Conservation (phyloP, 176 grass and related monocot genomes). For the Avena sativa region DNA sequence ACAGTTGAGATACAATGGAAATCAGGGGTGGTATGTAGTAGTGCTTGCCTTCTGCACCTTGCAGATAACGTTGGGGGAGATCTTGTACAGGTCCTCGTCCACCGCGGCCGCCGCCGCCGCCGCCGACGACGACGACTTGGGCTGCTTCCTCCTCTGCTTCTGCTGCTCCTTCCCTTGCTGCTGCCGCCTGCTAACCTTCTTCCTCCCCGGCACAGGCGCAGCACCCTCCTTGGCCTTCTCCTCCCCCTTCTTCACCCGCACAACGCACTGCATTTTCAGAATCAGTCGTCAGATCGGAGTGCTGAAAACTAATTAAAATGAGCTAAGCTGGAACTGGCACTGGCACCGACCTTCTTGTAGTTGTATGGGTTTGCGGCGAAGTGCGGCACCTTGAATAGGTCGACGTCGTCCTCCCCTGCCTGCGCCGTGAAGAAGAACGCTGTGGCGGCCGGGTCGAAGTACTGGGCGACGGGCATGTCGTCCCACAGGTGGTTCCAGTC, state of each 20-base stretch:
- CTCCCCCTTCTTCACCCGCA: conserved; percentile 59
- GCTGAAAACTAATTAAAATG: background rate
- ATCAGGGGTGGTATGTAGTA: too few relatives aligned
- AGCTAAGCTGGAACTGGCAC: background rate
- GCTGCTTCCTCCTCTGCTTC: conserved; percentile 61
- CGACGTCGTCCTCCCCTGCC: conserved; percentile 56
- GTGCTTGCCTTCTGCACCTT: conserved; percentile 73
- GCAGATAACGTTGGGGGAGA: conserved; percentile 74
- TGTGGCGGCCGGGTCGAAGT: conserved; percentile 64
- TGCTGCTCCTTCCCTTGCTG: conserved; percentile 51
- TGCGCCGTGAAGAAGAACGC: conserved; percentile 65
- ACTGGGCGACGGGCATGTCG: conserved; percentile 74
- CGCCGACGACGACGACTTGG: conserved; percentile 3
- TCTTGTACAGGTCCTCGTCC: conserved; percentile 94
- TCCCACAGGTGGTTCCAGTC: conserved; percentile 79
- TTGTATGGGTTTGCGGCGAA: conserved; percentile 54
- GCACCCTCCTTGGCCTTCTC: conserved; percentile 28
- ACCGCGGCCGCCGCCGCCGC: conserved; percentile 7
- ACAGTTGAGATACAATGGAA: background rate
- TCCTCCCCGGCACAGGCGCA: conserved; percentile 33
- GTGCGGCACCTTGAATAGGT: conserved; percentile 83
- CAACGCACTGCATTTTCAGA: conserved; percentile 45
- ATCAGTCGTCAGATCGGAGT: background rate
- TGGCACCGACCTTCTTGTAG: conserved; percentile 61
- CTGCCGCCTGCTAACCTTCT: conserved; percentile 48